These are phyloP conservation scores for Beauveria sp. DNA, from an alignment of 2,329 filamentous ascomycete species.

Conservation along the genomic window DNA sequence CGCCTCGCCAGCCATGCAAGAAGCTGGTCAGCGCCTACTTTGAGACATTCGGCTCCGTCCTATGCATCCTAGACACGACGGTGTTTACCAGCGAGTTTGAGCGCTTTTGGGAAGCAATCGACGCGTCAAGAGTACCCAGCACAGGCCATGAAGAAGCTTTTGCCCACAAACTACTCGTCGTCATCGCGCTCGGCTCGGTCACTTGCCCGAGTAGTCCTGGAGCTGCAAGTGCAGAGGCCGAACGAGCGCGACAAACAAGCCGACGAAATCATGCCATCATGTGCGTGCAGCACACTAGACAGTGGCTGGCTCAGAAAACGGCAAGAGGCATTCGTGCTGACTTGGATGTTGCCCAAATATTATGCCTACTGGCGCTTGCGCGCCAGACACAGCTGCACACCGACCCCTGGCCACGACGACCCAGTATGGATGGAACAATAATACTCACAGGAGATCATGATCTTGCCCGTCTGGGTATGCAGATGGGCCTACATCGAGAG, in stretches of 20 bases:
- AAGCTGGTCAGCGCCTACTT: conserved; percentile 39
- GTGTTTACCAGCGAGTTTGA: conserved; percentile 42
- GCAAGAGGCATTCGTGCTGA: conserved; percentile 3
- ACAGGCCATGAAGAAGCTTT: conserved; percentile 28
- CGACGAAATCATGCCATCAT: conserved; percentile 13
- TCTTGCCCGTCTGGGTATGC: conserved; percentile 34
- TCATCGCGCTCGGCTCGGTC: conserved; percentile 44
- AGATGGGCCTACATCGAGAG: conserved; percentile 44
- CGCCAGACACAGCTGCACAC: conserved; percentile 15
- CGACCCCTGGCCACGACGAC: background rate
- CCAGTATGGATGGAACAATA: background rate
- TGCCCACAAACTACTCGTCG: conserved; percentile 44
- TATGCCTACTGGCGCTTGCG: conserved; percentile 24
- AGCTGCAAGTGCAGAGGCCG: background rate
- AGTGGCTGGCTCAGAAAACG: conserved; percentile 16
- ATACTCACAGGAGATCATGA: conserved; percentile 11
- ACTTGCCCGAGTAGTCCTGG: conserved; percentile 11
- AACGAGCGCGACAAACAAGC: background rate
- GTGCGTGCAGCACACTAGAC: conserved; percentile 18
- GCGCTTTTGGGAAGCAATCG: conserved; percentile 27
- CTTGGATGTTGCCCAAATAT: conserved; percentile 19
- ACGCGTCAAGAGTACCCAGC: background rate
- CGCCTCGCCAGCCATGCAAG: conserved; percentile 26
- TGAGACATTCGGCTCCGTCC: conserved; percentile 42
- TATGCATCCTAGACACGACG: conserved; percentile 45